A percentile compares a stretch with the other conserved stretches of the same genome.
Conservation (phyloP, 108 stramenopile species). For the Pseudonitzschia pungens region DNA sequence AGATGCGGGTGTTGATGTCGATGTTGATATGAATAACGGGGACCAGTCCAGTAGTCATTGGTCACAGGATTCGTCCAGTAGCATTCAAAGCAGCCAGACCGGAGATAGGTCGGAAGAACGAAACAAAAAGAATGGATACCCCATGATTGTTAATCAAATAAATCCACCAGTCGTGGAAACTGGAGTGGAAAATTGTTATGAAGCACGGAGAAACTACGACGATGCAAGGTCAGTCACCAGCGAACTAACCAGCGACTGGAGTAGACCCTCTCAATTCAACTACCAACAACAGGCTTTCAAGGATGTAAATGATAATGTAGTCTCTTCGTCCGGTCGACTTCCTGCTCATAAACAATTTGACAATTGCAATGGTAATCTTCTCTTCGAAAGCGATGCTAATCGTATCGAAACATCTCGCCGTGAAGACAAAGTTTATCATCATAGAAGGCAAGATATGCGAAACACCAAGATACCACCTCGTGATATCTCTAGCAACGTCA, state of each 20-base stretch:
- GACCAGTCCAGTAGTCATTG: neutral
- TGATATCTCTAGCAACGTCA: neutral
- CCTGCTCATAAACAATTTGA: neutral
- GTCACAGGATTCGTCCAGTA: neutral
- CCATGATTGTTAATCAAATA: neutral
- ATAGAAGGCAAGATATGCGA: neutral
- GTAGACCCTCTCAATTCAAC: neutral
- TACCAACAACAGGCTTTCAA: neutral
- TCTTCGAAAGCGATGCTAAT: neutral
- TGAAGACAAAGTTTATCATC: neutral
- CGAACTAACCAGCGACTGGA: constrained; percentile 18
- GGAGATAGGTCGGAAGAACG: neutral
- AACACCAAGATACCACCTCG: neutral
- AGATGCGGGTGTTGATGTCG: neutral
- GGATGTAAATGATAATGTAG: neutral
- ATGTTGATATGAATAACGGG: constrained; percentile 9
- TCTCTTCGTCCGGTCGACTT: neutral
- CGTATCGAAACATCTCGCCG: neutral
- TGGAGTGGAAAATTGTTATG: neutral
- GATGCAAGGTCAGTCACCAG: constrained; percentile 18
- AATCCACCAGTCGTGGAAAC: neutral
- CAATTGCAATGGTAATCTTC: neutral
- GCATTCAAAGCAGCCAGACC: neutral
- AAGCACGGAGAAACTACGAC: neutral
- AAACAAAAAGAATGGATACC: neutral